Conservation (phyloP, 1,139 yeast genomes). For the Saccharomyces pastorianus region DNA sequence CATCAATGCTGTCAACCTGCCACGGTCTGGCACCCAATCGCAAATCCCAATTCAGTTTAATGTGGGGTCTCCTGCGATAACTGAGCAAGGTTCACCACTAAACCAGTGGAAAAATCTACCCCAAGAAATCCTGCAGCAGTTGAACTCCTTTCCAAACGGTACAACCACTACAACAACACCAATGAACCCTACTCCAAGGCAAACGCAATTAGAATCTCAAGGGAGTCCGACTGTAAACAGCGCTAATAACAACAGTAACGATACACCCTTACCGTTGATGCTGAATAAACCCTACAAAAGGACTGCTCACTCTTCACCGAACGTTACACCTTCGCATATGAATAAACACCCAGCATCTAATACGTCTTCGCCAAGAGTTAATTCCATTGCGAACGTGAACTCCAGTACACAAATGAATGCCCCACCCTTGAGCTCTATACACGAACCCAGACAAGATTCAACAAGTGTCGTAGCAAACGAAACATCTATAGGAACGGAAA, state of each 20-base stretch:
- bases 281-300: neutral
- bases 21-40: neutral
- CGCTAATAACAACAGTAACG: neutral
- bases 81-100: constrained; percentile 7
- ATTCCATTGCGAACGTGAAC: neutral
- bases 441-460: neutral
- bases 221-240: neutral
- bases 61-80: constrained; percentile 7
- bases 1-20: neutral
- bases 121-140: constrained; percentile 17
- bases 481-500: neutral
- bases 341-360: neutral
- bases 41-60: neutral
- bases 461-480: neutral
- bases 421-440: neutral
- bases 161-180: neutral
- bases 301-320: neutral
- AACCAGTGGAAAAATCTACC: constrained; percentile 14
- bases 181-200: neutral
- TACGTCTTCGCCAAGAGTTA: neutral
- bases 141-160: constrained; percentile 3
- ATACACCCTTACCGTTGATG: neutral
- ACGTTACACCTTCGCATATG: neutral
- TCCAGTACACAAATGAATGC: neutral
- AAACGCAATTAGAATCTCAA: neutral